A percentile compares a stretch with the other conserved stretches of the same genome.
phyloP scores from a whole-genome alignment of 2,329 filamentous ascomycete genomes.

The Macrophomina phaseolina region DNA sequence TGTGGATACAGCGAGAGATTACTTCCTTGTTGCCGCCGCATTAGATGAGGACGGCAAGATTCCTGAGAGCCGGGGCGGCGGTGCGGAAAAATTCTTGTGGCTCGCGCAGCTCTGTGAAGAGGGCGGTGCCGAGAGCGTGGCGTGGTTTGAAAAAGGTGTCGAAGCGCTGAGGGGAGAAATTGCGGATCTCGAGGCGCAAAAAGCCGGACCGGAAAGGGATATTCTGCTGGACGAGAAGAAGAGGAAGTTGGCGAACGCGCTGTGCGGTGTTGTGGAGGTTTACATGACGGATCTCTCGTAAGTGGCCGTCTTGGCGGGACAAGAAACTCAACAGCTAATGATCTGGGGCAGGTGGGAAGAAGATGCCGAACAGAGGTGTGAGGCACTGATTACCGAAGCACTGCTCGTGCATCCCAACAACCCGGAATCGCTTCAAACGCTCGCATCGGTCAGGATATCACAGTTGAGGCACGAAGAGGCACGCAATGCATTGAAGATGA shows the following conservation, averaged over 20 bases:
- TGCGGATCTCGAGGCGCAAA: slow-evolving; percentile 62
- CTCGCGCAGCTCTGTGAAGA: slow-evolving; percentile 83
- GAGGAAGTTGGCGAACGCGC: slow-evolving; percentile 82
- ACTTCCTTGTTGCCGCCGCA: slow-evolving; percentile 74
- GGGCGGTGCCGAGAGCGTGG: slow-evolving; percentile 64
- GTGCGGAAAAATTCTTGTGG: slow-evolving; percentile 93
- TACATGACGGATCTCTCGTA: slow-evolving; percentile 98
- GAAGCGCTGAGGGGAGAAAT: slow-evolving; percentile 75
- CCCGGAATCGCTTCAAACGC: slow-evolving; percentile 91
- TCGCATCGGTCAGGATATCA: slow-evolving; percentile 92
- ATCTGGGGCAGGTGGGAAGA: slow-evolving; percentile 67
- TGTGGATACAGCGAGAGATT: slow-evolving; percentile 72
- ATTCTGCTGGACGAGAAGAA: slow-evolving; percentile 70
- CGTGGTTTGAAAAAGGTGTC: slow-evolving; percentile 71
- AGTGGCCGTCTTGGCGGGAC: slow-evolving; percentile 34
- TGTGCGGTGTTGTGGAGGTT: slow-evolving; percentile 93
- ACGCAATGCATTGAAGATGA: slow-evolving; percentile 75
- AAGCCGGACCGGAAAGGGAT: slow-evolving; percentile 43
- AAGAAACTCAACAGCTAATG: neutral
- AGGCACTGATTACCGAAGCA: slow-evolving; percentile 87
- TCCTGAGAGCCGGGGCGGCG: slow-evolving; percentile 75
- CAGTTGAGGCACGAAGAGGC: slow-evolving; percentile 83
- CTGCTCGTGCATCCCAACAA: slow-evolving; percentile 80
- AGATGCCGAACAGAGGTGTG: slow-evolving; percentile 87
- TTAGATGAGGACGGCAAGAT: slow-evolving; percentile 77